Evolutionary conservation across 2,329 filamentous ascomycete species (phyloP), one percentile per base, ranked within the genome.

Genomic region (Metarhizium guizhouense): DNA sequence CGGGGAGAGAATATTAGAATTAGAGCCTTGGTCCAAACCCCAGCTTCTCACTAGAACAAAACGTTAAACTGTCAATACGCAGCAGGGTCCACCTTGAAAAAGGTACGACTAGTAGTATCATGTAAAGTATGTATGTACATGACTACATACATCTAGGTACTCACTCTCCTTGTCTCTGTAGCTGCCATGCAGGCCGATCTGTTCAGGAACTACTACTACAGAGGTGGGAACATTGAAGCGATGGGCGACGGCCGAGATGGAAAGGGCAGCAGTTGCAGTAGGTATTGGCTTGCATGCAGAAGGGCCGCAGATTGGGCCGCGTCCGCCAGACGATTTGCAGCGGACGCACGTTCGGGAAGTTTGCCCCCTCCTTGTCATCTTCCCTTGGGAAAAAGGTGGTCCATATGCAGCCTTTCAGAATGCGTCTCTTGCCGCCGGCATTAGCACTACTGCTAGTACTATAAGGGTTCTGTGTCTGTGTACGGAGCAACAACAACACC

Each of bases 391-490:
- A 48, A 34, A 16, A 6, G 25, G 18, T 30, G 45, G 11, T 30
- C 45, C 45, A 48, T 48, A 48, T 48, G 63, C 61, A 64, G 65
- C 71, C 70, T 73, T 72, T 73, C 69, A 72, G 62, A 64, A 64
- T 58, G 65, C 64, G 62, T 60, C 64, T 68, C 61, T 73, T 72
- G 65, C 70, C 71, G 71, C 71, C 68, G 45, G 45, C 20, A 14
- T 48, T 45, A 20, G 16, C 25, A 45, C 13, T 42, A 4, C 25
- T 25, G 3, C 25, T 25, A 25, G 25, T 25, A 25, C 25, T 25
- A 25, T 25, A 25, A 25, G 25, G 25, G 25, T 43, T 2, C 6
- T 14, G n/a, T 43, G 40, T 43, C 40, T 18, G 14, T 43, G 34
- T 36, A 5, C 34, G 25, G 25, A 25, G 25, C 25, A 25, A 25